Base-by-base conservation (phyloP, 2,329 filamentous ascomycete genomes). In the Phyllachora maydis region DNA sequence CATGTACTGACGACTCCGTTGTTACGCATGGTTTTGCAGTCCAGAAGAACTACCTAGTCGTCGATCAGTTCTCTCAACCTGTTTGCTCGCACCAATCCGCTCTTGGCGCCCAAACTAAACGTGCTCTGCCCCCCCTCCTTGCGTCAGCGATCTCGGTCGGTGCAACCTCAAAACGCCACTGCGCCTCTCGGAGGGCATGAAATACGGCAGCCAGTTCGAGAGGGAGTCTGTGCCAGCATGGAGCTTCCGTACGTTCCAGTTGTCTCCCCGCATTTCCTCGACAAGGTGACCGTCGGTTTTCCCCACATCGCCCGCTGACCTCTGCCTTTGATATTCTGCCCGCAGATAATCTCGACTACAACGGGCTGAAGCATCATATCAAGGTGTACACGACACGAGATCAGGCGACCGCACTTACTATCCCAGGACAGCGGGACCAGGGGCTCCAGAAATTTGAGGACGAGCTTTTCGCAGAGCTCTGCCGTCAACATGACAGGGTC, bases 301-400 rank as follows among this genome's bases (percentile, higher is more conserved):
- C 12, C 18, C n/a, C 6, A 17, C 5, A n/a, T 18, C 12, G n/a
- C 14, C 28, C 22, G 28, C 32, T 31, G 26, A 32, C 25, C 22
- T 26, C 17, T 5, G 20, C 21, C 16, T 23, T 23, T 19, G n/a
- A n/a, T n/a, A n/a, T n/a, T 11, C 23, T 16, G 16, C 5, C 9
- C 14, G 16, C 43, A 79, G 73, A 83, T 44, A 88, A 90, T 47
- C 68, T 90, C 47, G 79, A 88, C 46, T 90, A 90, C 56, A 79
- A 85, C 44, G 75, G 76, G 23, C 62, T 90, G 32, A 90, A 90
- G 48, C 63, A 77, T 43, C 60, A 78, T 38, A 85, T 90, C 54
- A 88, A 85, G 45, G 63, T 63, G 29, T 65, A 81, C 41, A 90
- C 79, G 2, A 73, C 70, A 8, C 64, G 61, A 21, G 66, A 72